Evolutionary conservation across 345 rosid species (phyloP), one percentile per base, ranked within the genome.

Genomic region (Cardamine chenopodiifolia): DNA sequence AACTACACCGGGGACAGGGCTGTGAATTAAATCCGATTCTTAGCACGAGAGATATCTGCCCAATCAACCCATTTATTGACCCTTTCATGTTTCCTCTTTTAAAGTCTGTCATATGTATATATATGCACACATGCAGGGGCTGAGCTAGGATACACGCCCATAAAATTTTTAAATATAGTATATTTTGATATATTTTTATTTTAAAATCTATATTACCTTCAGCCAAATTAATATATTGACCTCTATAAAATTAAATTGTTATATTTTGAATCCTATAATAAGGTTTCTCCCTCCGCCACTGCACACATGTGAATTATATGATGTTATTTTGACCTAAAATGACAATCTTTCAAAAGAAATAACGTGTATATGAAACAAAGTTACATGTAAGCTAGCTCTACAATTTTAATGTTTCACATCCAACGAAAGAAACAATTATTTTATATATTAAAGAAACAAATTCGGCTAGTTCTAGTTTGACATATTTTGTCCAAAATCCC

Each of bases 31-130:
- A 39, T 40, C 39, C 62, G 49, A 76, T 76, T 32, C 70, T 18
- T 62, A 62, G 79, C 79, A 76, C 75, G 75, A 76, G 75, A 76
- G 23, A n/a, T 14, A 75, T 25, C 70, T 62, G 19, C 74, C 79
- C 68, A 69, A 45, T 62, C 70, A 44, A 54, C 8, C 26, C 42
- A 62, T 69, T 54, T 55, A 35, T 70, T 55, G 71, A 70, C 32
- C 44, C 17, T 70, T 70, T 70, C 71, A 44, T 69, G 79, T 70
- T 76, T 69, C 75, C 59, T 62, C 64, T 62, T 69, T 32, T 18
- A 23, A 69, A 72, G 68, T 17, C 18, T 64, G 77, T 55, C 77
- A 63, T 18, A n/a, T n/a, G n/a, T n/a, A n/a, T n/a, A n/a, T n/a
- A n/a, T n/a, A n/a, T n/a, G n/a, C n/a, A n/a, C n/a, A n/a, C n/a